Percentiles rank a stretch among this genome's conserved stretches.
phyloP scores from a whole-genome alignment of 2,329 filamentous ascomycete genomes.

The Xylariaceae sp. region DNA sequence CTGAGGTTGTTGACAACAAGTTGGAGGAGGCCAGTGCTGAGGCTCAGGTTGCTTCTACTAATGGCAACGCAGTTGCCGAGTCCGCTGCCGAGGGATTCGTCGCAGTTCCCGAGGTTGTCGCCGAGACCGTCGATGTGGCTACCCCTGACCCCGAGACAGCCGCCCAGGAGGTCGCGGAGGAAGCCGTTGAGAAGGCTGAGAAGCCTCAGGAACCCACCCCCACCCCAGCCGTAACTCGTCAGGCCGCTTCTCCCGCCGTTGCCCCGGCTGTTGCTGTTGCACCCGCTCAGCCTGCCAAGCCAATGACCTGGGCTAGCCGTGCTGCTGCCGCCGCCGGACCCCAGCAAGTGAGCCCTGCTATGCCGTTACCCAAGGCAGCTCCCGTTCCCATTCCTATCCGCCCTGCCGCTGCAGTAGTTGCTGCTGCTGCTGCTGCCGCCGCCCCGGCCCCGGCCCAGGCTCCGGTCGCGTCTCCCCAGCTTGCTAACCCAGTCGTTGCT shows the following conservation, averaged over 20 bases:
- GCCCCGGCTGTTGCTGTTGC: slow-evolving; percentile 48
- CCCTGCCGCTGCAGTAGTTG: slow-evolving; percentile 35
- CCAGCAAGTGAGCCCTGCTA: slow-evolving; percentile 37
- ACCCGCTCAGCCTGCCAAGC: slow-evolving; percentile 48
- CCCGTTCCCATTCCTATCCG: slow-evolving; percentile 41
- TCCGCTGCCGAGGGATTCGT: slow-evolving; percentile 32
- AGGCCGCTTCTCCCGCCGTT: slow-evolving; percentile 33
- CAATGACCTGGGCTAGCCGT: slow-evolving; percentile 71
- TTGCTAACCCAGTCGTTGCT: slow-evolving; percentile 41
- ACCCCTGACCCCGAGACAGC: slow-evolving; percentile 47
- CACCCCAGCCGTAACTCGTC: slow-evolving; percentile 46
- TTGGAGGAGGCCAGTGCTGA: slow-evolving; percentile 56
- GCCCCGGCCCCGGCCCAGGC: slow-evolving; percentile 34
- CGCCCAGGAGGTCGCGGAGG: slow-evolving; percentile 48
- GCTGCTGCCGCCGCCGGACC: slow-evolving; percentile 54
- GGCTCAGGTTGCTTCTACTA: slow-evolving; percentile 38
- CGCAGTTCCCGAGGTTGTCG: slow-evolving; percentile 28
- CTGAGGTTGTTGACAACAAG: slow-evolving; percentile 64
- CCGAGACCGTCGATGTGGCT: slow-evolving; percentile 26
- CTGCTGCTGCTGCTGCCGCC: slow-evolving; percentile 44
- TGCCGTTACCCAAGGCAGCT: slow-evolving; percentile 53
- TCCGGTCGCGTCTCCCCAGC: slow-evolving; percentile 43
- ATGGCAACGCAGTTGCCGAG: slow-evolving; percentile 36
- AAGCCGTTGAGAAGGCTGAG: slow-evolving; percentile 54
- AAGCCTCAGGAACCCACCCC: slow-evolving; percentile 60